Percentiles rank a stretch among this genome's conserved stretches.
These are phyloP conservation scores for Centrapalus pauciflorus DNA, from an alignment of 129 eudicot genomes.

Conservation along the genomic window DNA sequence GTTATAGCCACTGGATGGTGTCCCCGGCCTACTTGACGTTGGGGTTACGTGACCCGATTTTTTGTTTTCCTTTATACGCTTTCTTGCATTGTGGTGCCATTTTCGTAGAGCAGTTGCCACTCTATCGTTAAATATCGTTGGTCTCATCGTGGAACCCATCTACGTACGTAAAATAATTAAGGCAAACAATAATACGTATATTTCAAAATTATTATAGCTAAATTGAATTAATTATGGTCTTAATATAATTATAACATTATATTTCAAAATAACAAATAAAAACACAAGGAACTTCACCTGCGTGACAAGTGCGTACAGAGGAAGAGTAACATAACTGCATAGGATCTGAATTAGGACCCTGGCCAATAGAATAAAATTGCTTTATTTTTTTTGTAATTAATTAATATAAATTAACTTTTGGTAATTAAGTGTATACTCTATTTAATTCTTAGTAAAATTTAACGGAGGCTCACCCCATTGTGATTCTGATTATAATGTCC, in stretches of 20 bases:
- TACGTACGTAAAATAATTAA: too few relatives aligned
- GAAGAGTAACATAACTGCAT: conserved; percentile 74
- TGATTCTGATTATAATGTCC: conserved; percentile 42
- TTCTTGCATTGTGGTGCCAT: conserved; percentile 52
- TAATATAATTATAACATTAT: too few relatives aligned
- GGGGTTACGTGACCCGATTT: conserved; percentile 16
- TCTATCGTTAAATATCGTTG: conserved; percentile 57
- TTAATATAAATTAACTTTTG: neutral
- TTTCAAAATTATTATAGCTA: too few relatives aligned
- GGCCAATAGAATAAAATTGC: neutral
- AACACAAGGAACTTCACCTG: conserved; percentile 32
- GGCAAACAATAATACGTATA: too few relatives aligned
- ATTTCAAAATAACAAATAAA: neutral
- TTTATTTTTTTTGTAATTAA: neutral
- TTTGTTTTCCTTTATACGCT: conserved; percentile 37
- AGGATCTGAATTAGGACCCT: conserved; percentile 51
- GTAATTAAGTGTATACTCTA: too few relatives aligned
- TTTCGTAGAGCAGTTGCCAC: conserved; percentile 34
- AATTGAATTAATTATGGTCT: neutral
- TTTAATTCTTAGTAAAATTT: neutral
- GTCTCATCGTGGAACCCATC: conserved; percentile 66
- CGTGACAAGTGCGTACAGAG: conserved; percentile 66
- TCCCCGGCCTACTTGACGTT: conserved; percentile 31
- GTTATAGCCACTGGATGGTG: conserved; percentile 21
- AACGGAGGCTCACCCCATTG: conserved; percentile 44